Base-by-base conservation (phyloP, 73 alveolate genomes). In the Stentor coeruleus region DNA sequence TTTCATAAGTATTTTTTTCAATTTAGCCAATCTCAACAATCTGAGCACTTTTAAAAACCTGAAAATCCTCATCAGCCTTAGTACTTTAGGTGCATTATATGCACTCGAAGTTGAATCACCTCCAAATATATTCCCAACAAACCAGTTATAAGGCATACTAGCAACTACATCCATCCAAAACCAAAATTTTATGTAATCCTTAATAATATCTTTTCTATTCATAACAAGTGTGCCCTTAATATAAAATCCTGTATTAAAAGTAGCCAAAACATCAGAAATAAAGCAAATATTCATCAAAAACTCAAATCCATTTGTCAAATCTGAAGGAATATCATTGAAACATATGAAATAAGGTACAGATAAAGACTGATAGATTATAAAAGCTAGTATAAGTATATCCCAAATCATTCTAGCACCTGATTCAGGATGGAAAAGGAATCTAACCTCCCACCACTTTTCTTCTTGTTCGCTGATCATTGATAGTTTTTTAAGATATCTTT, bases 21-120 rank as follows among this genome's bases (percentile, higher is more conserved):
- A 59, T 49, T 88, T 88, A 6, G 85, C 42, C 15, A 84, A 86
- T 75, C 94, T 76, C 20, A 88, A 73, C 20, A 88, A 82, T 35
- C 91, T 58, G 26, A 88, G 84, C 42, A 88, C 41, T 38, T 86
- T 59, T 40, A 88, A 74, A 76, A 88, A 77, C 58, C 89, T 59
- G 39, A 74, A 72, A 1, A 85, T 59, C 36, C 82, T 85, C 36
- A 88, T 66, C 89, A 88, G 59, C 59, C 87, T 77, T 2, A 88
- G 87, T 15, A 88, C 59, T 55, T 84, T 58, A 37, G 94, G 87
- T n/a, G 94, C 83, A 37, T 49, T 37, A 3, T 49, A 80, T 42
- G 79, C 75, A 39, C 82, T 74, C 20, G 79, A 28, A 26, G 58
- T 66, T 59, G 60, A 80, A 3, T 42, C 36, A 6, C 40, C 39